These are phyloP conservation scores for Leccinum longicurvipes DNA, from an alignment of 768 basidiomycete species.

Conservation along the genomic window DNA sequence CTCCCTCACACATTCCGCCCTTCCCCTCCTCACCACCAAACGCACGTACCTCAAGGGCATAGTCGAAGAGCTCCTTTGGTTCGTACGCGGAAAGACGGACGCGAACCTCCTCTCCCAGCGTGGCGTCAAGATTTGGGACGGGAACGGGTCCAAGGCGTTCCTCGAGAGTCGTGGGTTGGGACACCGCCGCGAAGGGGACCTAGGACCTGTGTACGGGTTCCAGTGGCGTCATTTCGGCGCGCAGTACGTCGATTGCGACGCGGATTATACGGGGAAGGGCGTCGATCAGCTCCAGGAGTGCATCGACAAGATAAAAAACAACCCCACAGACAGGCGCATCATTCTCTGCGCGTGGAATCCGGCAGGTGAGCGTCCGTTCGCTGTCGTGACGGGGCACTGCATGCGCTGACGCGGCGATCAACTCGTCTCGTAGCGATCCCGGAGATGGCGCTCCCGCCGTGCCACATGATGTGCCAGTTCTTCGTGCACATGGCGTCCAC, in stretches of 20 bases:
- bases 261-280: constrained; percentile 76
- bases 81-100: constrained; percentile 82
- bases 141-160: constrained; percentile 88
- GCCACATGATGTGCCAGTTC: constrained; percentile 99
- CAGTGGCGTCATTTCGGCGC: constrained; percentile 97
- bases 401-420: not conserved
- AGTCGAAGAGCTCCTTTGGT: constrained; percentile 94
- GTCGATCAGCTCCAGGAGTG: constrained; percentile 91
- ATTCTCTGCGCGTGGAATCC: constrained; percentile 98
- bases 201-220: constrained; percentile 97
- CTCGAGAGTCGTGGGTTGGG: constrained; percentile 80
- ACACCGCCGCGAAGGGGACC: constrained; percentile 83
- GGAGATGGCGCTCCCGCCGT: constrained; percentile 95
- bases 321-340: constrained; percentile 91
- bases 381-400: not conserved
- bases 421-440: constrained; percentile 82
- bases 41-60: constrained; percentile 91
- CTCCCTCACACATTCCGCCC: constrained; percentile 66
- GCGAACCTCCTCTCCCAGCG: constrained; percentile 69
- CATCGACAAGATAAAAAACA: constrained; percentile 86
- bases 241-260: constrained; percentile 68
- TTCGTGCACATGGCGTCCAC: constrained; percentile 84
- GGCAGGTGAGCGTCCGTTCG: constrained; percentile 55
- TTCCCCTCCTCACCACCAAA: constrained; percentile 94
- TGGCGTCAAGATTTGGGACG: constrained; percentile 97